Conservation (phyloP, 345 rosid species). For the Sisymbrium altissimum region DNA sequence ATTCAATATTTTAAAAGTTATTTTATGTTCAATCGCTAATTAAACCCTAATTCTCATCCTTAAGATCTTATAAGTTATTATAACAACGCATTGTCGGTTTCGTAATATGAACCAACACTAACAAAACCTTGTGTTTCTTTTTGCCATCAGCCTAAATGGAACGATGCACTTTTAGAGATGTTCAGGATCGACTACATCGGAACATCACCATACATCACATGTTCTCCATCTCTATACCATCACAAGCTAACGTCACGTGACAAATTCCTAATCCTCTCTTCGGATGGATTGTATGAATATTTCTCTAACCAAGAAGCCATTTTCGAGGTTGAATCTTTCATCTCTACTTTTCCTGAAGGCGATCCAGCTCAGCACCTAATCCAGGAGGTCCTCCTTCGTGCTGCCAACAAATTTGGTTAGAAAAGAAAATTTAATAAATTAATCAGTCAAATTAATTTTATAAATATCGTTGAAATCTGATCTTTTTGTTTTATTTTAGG, state of each 20-base stretch:
- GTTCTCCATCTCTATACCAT: slow-evolving; percentile 70
- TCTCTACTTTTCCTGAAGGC: slow-evolving; percentile 74
- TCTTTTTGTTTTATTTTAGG: slow-evolving; percentile 42
- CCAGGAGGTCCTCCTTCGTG: slow-evolving; percentile 78
- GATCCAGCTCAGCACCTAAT: slow-evolving; percentile 96
- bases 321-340: slow-evolving; percentile 74
- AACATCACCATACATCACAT: slow-evolving; percentile 72
- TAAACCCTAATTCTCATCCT: too few species aligned
- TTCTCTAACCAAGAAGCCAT: slow-evolving; percentile 85
- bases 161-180: slow-evolving; percentile 79
- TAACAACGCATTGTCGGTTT: neutral
- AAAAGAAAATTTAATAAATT: neutral
- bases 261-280: slow-evolving; percentile 72
- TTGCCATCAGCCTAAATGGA: slow-evolving; percentile 75
- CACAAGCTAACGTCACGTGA: slow-evolving; percentile 64
- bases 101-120: neutral
- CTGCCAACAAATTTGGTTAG: slow-evolving; percentile 90
- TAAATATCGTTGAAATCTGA: neutral
- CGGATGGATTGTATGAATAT: slow-evolving; percentile 93
- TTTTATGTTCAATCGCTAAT: too few species aligned
- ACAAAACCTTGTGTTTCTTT: neutral
- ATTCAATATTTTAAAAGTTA: too few species aligned
- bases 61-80: too few species aligned
- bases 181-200: slow-evolving; percentile 85
- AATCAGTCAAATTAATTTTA: neutral